Percentiles rank a stretch among this genome's conserved stretches.
phyloP scores from a whole-genome alignment of 768 basidiomycete genomes.

The Lyophyllum atratum region DNA sequence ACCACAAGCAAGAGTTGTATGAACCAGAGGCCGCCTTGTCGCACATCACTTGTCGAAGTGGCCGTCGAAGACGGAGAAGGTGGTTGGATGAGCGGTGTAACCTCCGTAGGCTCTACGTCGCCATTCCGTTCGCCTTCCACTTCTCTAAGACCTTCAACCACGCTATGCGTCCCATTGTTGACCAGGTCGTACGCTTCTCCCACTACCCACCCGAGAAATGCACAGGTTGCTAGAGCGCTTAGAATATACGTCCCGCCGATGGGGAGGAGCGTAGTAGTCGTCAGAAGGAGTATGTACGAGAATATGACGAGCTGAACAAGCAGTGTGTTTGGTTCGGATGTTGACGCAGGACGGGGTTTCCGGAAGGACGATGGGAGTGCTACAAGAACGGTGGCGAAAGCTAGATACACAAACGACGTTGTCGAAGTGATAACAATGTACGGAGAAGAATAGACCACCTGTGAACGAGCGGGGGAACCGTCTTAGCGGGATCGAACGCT shows the following conservation, averaged over 20 bases:
- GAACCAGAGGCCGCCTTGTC: constrained; percentile 51
- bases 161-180: constrained; percentile 3
- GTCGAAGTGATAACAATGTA: constrained; percentile 52
- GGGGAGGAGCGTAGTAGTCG: constrained; percentile 46
- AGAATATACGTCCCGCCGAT: constrained; percentile 61
- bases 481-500: neutral
- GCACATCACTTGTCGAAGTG: constrained; percentile 2
- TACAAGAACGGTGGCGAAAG: constrained; percentile 42
- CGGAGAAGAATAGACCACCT: constrained; percentile 66
- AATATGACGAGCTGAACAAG: constrained; percentile 55
- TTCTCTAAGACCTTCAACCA: constrained; percentile 8
- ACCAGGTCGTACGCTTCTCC: constrained; percentile 34
- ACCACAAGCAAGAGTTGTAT: constrained; percentile 56
- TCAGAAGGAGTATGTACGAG: constrained; percentile 56
- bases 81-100: constrained; percentile 51
- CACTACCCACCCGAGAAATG: constrained; percentile 45
- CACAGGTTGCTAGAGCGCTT: constrained; percentile 52
- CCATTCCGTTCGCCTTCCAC: constrained; percentile 19
- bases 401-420: constrained; percentile 52
- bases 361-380: constrained; percentile 13
- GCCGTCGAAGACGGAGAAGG: neutral
- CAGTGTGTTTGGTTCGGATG: constrained; percentile 15
- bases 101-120: constrained; percentile 51
- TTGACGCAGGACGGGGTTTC: neutral
- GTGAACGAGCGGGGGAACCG: neutral